Evolutionary conservation across 441 rosid species (phyloP).

Genomic region (Pelargonium fulgidum): DNA sequence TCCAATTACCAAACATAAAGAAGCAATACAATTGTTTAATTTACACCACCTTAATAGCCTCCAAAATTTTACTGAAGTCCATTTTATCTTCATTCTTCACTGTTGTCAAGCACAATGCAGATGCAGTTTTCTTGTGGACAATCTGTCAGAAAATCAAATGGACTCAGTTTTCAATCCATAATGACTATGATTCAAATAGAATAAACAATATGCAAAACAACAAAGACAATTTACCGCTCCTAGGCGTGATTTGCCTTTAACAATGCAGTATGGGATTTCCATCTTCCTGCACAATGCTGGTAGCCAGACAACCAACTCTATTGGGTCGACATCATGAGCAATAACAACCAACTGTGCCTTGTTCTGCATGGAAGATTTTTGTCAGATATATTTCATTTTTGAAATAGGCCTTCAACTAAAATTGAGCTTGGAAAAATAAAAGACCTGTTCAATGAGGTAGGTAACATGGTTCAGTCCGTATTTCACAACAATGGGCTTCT

Average conservation of each 20-base stretch:
- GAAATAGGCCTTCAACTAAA: neutral
- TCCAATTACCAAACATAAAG: neutral
- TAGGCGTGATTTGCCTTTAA: slow-evolving; percentile 81
- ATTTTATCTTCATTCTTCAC: slow-evolving; percentile 74
- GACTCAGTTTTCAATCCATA: neutral
- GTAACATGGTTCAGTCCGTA: slow-evolving; percentile 29
- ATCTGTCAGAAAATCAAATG: slow-evolving; percentile 31
- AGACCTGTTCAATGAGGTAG: slow-evolving; percentile 28
- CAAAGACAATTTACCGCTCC: slow-evolving; percentile 48
- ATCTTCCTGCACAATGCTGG: slow-evolving; percentile 87
- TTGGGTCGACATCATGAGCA: slow-evolving; percentile 92
- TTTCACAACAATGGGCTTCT: slow-evolving; percentile 30
- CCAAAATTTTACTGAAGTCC: slow-evolving; percentile 70
- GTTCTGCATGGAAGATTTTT: slow-evolving; percentile 38
- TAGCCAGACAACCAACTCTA: slow-evolving; percentile 87
- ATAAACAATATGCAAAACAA: too few relatives aligned
- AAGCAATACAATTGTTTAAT: neutral
- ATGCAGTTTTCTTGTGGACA: slow-evolving; percentile 83
- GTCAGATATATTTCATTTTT: too few relatives aligned
- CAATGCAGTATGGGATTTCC: slow-evolving; percentile 95
- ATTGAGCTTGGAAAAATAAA: neutral
- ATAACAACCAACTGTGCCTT: slow-evolving; percentile 87
- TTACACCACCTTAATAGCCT: slow-evolving; percentile 51
- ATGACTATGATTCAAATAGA: neutral
- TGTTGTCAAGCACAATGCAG: slow-evolving; percentile 70